These are phyloP conservation scores for Skeletonema potamos DNA, from an alignment of 108 stramenopile species.

Conservation along the genomic window DNA sequence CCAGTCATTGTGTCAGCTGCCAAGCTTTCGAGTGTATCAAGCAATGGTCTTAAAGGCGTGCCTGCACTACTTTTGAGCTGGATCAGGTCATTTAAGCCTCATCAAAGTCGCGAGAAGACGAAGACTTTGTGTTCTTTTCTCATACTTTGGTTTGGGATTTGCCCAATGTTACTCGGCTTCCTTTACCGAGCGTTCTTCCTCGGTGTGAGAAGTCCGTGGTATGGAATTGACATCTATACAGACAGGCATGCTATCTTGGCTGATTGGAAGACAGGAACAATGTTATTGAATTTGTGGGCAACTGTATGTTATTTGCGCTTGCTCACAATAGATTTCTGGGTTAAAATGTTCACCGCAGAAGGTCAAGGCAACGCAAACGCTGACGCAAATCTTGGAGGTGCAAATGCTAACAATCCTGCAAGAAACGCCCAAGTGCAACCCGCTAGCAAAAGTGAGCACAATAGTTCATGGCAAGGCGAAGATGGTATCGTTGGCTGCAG, in stretches of 20 bases:
- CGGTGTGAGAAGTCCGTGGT: slow-evolving; percentile 18
- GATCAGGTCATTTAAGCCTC: slow-evolving; percentile 46
- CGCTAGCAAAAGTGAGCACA: neutral
- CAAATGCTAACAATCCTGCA: slow-evolving; percentile 10
- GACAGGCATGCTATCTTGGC: slow-evolving; percentile 9
- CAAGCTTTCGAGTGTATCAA: slow-evolving; percentile 20
- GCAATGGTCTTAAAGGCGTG: slow-evolving; percentile 5
- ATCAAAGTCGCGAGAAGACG: slow-evolving; percentile 50
- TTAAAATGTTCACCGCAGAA: slow-evolving; percentile 60
- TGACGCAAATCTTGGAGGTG: slow-evolving; percentile 18
- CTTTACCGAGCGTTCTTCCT: slow-evolving; percentile 57
- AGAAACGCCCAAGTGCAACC: slow-evolving; percentile 9
- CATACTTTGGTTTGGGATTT: slow-evolving; percentile 55
- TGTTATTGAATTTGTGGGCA: slow-evolving; percentile 70
- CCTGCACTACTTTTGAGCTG: slow-evolving; percentile 20
- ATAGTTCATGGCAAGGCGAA: slow-evolving; percentile 65
- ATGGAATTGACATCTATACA: slow-evolving; percentile 29
- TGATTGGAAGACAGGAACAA: slow-evolving; percentile 58
- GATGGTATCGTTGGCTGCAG: slow-evolving; percentile 61
- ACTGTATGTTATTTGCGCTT: slow-evolving; percentile 45
- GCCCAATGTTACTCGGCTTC: slow-evolving; percentile 65
- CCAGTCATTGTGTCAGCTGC: slow-evolving; percentile 31
- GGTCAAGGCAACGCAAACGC: slow-evolving; percentile 41
- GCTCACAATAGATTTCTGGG: neutral
- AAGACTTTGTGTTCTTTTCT: slow-evolving; percentile 30